These are phyloP conservation scores for Staphylotrichum longicolle DNA, from an alignment of 495 filamentous ascomycete genomes.

Conservation along the genomic window DNA sequence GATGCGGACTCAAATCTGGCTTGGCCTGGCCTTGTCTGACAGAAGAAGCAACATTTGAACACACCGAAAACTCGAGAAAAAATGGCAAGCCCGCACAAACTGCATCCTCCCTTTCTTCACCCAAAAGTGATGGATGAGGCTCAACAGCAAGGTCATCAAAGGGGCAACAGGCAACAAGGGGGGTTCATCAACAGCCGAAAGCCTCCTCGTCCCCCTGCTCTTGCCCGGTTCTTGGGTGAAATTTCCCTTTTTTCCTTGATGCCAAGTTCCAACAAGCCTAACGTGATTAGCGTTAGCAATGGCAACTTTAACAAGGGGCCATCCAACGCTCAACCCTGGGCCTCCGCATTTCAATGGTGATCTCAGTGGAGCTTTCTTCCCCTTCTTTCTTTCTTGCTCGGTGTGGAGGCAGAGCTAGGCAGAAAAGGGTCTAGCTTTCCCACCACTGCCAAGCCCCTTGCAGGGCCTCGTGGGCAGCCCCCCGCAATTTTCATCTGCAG, in stretches of 20 bases:
- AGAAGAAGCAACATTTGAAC: neutral
- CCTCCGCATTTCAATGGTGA: slow-evolving; percentile 5
- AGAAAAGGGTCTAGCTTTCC: neutral
- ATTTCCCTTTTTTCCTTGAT: neutral
- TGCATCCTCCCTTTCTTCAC: no score
- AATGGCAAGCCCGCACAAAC: neutral
- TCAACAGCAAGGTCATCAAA: neutral
- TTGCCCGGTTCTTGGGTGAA: neutral
- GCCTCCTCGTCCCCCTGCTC: neutral
- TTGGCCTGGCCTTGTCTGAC: no score
- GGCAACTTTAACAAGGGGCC: neutral
- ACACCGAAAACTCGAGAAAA: neutral
- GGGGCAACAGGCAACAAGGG: neutral
- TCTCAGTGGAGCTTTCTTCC: neutral
- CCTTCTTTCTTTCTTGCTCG: slow-evolving; percentile 7
- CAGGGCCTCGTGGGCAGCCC: slow-evolving; percentile 15
- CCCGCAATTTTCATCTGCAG: slow-evolving; percentile 20
- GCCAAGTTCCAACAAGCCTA: neutral
- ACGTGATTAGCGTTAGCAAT: neutral
- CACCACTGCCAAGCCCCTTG: slow-evolving; percentile 9
- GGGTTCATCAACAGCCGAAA: neutral
- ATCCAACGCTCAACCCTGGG: neutral
- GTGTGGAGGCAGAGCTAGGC: slow-evolving; percentile 2
- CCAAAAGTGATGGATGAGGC: neutral
- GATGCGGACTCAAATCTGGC: no score